Base-by-base conservation (phyloP, 73 alveolate species). In the Blepharisma stoltei region DNA sequence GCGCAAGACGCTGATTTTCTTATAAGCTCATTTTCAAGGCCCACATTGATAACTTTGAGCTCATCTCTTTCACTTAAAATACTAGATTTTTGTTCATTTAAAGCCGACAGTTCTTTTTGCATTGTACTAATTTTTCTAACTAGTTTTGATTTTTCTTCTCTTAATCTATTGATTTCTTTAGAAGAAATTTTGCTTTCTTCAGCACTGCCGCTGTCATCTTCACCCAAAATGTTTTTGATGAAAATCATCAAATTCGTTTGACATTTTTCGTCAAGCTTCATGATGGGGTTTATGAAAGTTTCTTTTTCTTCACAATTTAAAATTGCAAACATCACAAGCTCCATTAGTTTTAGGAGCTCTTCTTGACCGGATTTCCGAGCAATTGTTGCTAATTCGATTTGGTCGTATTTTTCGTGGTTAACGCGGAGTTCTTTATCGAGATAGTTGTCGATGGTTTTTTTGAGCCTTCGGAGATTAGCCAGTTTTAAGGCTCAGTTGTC, bases 241-340 rank as follows among this genome's bases (percentile, higher is more conserved):
- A 60, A 60, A 60, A 60, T 14, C 73, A 60, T 60, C 18, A 60
- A 60, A n/a, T 60, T n/a, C 37, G 73, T 60, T 38, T 60, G 73
- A 25, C 73, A 60, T 60, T 60, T 38, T 60, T 60, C 73, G 23
- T 60, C 73, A n/a, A 60, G 38, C 14, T 5, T 38, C 2, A 60
- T 60, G 73, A 60, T 60, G 14, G 14, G 14, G 4, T 25, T 60
- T 8, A 60, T 60, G 23, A 60, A 60, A n/a, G 14, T 38, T 25
- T 60, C 73, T 38, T 60, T 60, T 14, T 5, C 14, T 18, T n/a
- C 46, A 14, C 46, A 60, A 38, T 60, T 60, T 14, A 60, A 8
- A 60, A 25, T 60, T 9, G 73, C 73, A 60, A 20, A 60, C 14
- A 60, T 38, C 2, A 60, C 48, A 60, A 60, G 45, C 23, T 60